Evolutionary conservation across 441 rosid genomes (phyloP), one percentile per base, ranked within the genome.

Genomic region (Daphne laureola): DNA sequence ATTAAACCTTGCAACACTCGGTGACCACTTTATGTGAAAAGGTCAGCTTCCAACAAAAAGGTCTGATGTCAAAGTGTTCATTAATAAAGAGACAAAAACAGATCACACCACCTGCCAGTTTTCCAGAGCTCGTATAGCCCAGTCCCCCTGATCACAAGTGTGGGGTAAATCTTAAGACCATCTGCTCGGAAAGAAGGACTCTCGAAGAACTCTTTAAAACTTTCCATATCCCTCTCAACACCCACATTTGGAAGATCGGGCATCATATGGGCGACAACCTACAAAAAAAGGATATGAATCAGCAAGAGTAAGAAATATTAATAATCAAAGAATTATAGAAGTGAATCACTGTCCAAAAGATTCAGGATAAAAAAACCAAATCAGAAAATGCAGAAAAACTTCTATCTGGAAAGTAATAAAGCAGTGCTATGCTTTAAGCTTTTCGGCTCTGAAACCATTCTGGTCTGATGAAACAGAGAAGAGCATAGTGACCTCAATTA

Each of bases 181-280:
- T 93, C 99, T 14, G 96, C 95, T 73, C 99, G 80, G 73, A 93
- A 93, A 13, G 54, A 83, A 25, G 99, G 97, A 73, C 93, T 87
- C 78, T 90, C 97, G 8, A 93, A 93, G 74, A 93, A 93, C 78
- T 93, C 99, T 62, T 69, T 65, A 64, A 93, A 93, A 68, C 97
- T 90, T 78, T 90, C 99, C 79, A 93, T 58, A 76, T 93, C 99
- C 72, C 96, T 85, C 84, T 93, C 96, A 61, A 90, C 88, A 43
- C 97, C 97, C 71, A 93, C 99, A 76, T 90, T 93, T 15, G 99
- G 97, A 62, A 93, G 99, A 75, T 93, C 97, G 14, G 97, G 97
- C 97, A 90, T 93, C 99, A 93, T 93, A 67, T 93, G 99, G 55
- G 99, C 97, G 75, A 93, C 99, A 69, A 93, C 95, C 99, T 93